A percentile compares a stretch with the other conserved stretches of the same genome.
Conservation (phyloP, 2,329 filamentous ascomycete species). For the Fusarium euwallaceae region DNA sequence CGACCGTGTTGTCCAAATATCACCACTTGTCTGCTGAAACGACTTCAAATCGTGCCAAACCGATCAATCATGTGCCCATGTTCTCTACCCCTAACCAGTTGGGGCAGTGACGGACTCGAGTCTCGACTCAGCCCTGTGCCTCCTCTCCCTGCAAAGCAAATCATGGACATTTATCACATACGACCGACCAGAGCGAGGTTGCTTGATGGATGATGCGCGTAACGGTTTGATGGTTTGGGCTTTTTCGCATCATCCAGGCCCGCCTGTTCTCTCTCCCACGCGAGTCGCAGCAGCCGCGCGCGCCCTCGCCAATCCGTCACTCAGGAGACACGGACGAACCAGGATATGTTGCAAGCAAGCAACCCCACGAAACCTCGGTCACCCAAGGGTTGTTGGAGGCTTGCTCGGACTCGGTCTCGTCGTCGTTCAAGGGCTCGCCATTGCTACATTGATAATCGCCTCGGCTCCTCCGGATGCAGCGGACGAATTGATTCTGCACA, state of each 20-base stretch:
- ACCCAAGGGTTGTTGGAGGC: constrained; percentile 10
- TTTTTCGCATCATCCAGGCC: constrained; percentile 29
- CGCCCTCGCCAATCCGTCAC: constrained; percentile 15
- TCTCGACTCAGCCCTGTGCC: constrained; percentile 32
- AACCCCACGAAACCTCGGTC: constrained; percentile 30
- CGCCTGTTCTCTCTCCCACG: constrained; percentile 1
- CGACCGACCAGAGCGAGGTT: not conserved
- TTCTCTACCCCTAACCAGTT: not conserved
- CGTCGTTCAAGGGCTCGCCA: not conserved
- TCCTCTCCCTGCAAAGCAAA: not conserved
- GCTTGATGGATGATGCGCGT: constrained; percentile 19
- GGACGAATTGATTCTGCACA: constrained; percentile 23
- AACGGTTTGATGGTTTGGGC: constrained; percentile 24
- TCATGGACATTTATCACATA: not conserved
- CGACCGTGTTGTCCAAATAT: constrained; percentile 7
- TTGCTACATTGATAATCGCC: not conserved
- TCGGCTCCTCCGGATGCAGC: constrained; percentile 40
- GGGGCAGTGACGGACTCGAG: not conserved
- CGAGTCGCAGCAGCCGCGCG: constrained; percentile 25
- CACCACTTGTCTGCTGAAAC: constrained; percentile 14
- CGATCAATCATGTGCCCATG: constrained; percentile 16
- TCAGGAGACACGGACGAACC: constrained; percentile 18
- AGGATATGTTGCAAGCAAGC: constrained; percentile 7
- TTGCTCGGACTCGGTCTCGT: constrained; percentile 11
- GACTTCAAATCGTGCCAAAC: constrained; percentile 18